Conservation (phyloP, 2,329 filamentous ascomycete genomes). For the Pleurostoma richardsiae region DNA sequence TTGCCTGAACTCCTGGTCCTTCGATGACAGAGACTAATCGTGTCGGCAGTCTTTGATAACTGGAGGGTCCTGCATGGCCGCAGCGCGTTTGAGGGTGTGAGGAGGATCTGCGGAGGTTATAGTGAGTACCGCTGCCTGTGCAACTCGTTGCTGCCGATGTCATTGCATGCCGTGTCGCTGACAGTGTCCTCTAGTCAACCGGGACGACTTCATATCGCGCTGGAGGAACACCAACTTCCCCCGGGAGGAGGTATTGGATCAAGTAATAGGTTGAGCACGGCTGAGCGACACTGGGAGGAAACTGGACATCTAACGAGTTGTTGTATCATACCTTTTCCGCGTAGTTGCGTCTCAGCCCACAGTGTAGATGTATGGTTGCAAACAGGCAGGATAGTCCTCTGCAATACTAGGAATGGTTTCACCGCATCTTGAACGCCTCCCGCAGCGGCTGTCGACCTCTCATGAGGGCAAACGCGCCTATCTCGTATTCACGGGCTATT, state of each 20-base stretch:
- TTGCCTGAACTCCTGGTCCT: slow-evolving; percentile 1
- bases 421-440: too few species aligned
- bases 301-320: neutral
- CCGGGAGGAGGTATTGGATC: slow-evolving; percentile 34
- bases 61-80: slow-evolving; percentile 91
- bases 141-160: neutral
- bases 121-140: slow-evolving; percentile 48
- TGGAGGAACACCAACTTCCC: slow-evolving; percentile 67
- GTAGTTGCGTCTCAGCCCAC: too few species aligned
- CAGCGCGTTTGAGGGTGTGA: slow-evolving; percentile 73
- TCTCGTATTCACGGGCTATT: too few species aligned
- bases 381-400: too few species aligned
- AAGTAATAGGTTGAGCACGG: slow-evolving; percentile 18
- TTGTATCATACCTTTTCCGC: too few species aligned
- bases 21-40: neutral
- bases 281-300: neutral
- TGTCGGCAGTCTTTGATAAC: slow-evolving; percentile 76
- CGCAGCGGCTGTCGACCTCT: too few species aligned
- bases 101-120: slow-evolving; percentile 88
- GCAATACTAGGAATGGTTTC: too few species aligned
- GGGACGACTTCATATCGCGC: slow-evolving; percentile 75
- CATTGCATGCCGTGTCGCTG: slow-evolving; percentile 2
- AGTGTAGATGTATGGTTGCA: too few species aligned
- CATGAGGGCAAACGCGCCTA: too few species aligned
- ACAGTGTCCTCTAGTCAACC: slow-evolving; percentile 53